Base-by-base conservation (phyloP, 345 rosid genomes). In the Carallia brachiata region DNA sequence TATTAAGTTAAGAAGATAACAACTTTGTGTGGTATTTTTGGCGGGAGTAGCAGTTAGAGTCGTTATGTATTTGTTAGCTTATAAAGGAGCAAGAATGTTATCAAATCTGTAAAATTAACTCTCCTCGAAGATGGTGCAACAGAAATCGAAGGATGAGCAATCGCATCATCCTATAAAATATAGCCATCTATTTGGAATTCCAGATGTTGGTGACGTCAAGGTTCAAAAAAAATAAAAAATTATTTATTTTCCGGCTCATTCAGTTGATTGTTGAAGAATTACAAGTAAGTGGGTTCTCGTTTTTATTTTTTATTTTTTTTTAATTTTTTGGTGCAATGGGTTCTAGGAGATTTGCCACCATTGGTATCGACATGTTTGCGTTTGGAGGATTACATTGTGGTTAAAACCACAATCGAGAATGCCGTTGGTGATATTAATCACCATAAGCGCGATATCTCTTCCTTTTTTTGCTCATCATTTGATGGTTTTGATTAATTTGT, bases 111-210 rank as follows among this genome's bases (percentile, higher is more conserved):
- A 23, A 23, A 23, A 23, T 23, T 23, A 23, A 23, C 23, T 23
- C 23, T 23, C 23, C 23, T 23, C 23, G 23, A 16, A 13, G 7
- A 95, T 95, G 99, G 99, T 98, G 70, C 99, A 87, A 73, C 91
- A 85, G 56, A 97, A 88, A 85, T 92, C 98, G 52, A 95, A 92
- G 83, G 99, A 79, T 32, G 98, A 92, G 77, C 79, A 90, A 82
- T 80, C 92, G 71, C 87, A 73, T 68, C 88, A 95, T 40, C 1
- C 52, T 23, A 23, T 23, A 23, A 23, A 23, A 23, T 23, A 23
- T 23, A 23, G 23, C 23, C 23, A 23, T 23, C 23, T 23, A 23
- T 23, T 23, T 23, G 23, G 23, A 23, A 23, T 23, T 23, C 23
- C 23, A 23, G 23, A 23, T 23, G 23, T 23, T 23, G 23, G 23